Conservation (phyloP, 345 rosid species). For the Arabidopsis arenosa region DNA sequence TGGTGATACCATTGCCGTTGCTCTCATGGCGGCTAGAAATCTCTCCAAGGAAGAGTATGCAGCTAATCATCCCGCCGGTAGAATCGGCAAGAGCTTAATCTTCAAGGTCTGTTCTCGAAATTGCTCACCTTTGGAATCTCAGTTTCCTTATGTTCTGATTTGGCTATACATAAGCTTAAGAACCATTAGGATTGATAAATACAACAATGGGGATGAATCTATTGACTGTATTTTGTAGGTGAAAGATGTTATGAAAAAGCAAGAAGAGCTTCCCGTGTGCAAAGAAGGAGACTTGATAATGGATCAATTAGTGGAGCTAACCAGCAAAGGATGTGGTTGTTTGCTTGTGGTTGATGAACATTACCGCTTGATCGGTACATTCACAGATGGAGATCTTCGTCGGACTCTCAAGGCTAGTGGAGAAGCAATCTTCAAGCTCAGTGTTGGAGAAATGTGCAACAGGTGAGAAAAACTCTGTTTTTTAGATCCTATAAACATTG, state of each 20-base stretch:
- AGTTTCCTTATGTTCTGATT: background rate
- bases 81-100: slow-evolving; percentile 90
- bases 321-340: slow-evolving; percentile 96
- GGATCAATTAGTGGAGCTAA: slow-evolving; percentile 93
- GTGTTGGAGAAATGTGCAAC: slow-evolving; percentile 95
- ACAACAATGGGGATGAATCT: slow-evolving; percentile 14
- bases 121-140: background rate
- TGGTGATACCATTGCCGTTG: slow-evolving; percentile 97
- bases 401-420: slow-evolving; percentile 89
- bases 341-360: slow-evolving; percentile 76
- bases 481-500: background rate
- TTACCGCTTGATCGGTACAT: slow-evolving; percentile 78
- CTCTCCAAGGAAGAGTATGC: slow-evolving; percentile 86
- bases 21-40: slow-evolving; percentile 90
- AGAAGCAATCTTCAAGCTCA: slow-evolving; percentile 90
- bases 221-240: slow-evolving; percentile 53
- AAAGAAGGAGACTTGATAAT: slow-evolving; percentile 87
- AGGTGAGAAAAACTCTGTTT: slow-evolving; percentile 54
- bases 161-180: slow-evolving; percentile 4
- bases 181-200: background rate
- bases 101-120: slow-evolving; percentile 66
- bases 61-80: slow-evolving; percentile 93
- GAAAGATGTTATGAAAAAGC: slow-evolving; percentile 90
- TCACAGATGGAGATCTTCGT: slow-evolving; percentile 94
- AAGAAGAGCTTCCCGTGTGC: slow-evolving; percentile 88